Evolutionary conservation across 1,284 basidiomycete genomes (phyloP), one percentile per base, ranked within the genome.

Genomic region (Cryptococcus sp.): DNA sequence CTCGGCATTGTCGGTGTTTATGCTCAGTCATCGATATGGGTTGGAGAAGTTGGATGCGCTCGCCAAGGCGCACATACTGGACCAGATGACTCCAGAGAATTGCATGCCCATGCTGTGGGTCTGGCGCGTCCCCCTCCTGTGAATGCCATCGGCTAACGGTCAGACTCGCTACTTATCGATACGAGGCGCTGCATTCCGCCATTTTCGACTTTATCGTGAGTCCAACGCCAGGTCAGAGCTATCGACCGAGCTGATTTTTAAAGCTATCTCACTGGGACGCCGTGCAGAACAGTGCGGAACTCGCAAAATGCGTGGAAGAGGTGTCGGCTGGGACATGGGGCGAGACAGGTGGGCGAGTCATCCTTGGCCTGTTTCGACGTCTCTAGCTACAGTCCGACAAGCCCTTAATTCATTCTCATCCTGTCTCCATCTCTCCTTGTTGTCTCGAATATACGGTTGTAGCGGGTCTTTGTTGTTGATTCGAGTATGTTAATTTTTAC

Each of bases 21-120:
- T 85, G 60, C 77, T 89, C 14, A 85, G 87, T 10, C 86, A 90
- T 73, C 78, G 86, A 33, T 91, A 90, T 67, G 74, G 76, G 9
- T 81, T 90, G 72, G 79, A 80, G 3, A 78, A 76, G 9, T 77
- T 91, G 21, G 80, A 81, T 31, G 64, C 76, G 11, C 76, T 89
- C 7, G 84, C 87, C 2, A 71, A 86, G 47, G 81, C 85, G 44
- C 86, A 88, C 63, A 82, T 90, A 59, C 78, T 90, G 72, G 76
- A 78, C 4, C 83, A 81, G 2, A 79, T 92, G 35, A 85, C 82
- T 6, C 83, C 84, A 4, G 76, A 79, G 51, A 79, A 79, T 7
- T 82, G 85, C 52, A 87, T 88, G 65, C 79, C 84, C 0, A 71
- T 86, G 39, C 72, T 90, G 47, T 79, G 87, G 46, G 85, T 70